Evolutionary conservation across 225 moss, liverwort and hornwort genomes (phyloP).

Genomic region (Sphagnum contortum): DNA sequence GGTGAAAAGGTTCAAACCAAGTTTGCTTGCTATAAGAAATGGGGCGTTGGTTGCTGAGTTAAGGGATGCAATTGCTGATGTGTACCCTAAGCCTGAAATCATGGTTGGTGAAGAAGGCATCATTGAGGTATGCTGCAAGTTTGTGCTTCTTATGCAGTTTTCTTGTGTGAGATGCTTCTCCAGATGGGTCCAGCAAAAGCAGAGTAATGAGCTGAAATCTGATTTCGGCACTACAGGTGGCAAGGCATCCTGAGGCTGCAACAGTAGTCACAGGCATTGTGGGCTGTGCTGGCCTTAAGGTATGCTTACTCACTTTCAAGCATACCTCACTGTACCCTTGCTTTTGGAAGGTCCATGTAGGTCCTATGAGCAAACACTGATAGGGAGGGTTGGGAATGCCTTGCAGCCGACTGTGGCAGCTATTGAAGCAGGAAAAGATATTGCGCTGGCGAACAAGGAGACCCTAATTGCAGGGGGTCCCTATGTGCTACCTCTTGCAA

Average conservation of each 20-base stretch:
- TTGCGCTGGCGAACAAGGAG: constrained; percentile 94
- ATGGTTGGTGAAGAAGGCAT: constrained; percentile 84
- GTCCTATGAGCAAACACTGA: no score
- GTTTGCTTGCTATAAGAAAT: constrained; percentile 60
- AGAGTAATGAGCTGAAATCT: no score
- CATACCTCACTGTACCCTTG: no score
- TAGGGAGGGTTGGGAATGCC: no score
- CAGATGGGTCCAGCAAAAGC: no score
- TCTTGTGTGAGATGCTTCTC: no score
- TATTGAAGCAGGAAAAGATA: constrained; percentile 94
- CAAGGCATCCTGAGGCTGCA: constrained; percentile 85
- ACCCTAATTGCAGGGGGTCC: constrained; percentile 97
- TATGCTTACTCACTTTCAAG: constrained; percentile 5
- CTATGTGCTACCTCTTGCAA: constrained; percentile 86
- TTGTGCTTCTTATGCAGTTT: no score
- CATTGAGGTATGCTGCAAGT: constrained; percentile 30
- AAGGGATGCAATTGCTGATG: constrained; percentile 76
- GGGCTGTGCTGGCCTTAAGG: constrained; percentile 91
- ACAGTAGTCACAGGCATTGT: constrained; percentile 96
- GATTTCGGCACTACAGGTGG: constrained; percentile 35
- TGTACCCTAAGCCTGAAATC: constrained; percentile 81
- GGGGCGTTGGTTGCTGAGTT: constrained; percentile 43
- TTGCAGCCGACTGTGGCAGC: constrained; percentile 91
- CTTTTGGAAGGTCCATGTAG: no score
- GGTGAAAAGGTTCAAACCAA: constrained; percentile 70